phyloP scores from a whole-genome alignment of 495 filamentous ascomycete species.

The Cairneyella variabilis region DNA sequence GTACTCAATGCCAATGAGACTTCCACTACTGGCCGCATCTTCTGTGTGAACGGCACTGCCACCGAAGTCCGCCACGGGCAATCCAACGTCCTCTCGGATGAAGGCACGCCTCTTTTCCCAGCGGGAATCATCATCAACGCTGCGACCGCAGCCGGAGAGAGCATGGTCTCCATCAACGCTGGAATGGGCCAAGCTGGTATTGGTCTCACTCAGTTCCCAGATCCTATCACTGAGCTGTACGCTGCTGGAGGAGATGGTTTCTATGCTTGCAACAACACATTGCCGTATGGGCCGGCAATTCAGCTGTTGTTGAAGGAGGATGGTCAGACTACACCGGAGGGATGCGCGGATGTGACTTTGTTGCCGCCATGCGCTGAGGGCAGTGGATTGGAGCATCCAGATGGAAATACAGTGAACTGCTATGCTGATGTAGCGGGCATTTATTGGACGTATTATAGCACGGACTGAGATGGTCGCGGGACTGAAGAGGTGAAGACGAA shows the following conservation, averaged over 20 bases:
- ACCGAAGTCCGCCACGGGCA: constrained; percentile 12
- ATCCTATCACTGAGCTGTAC: constrained; percentile 14
- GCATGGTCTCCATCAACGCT: constrained; percentile 24
- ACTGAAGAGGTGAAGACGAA: not conserved
- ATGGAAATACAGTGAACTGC: constrained; percentile 23
- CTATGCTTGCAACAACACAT: constrained; percentile 26
- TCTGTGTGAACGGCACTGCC: constrained; percentile 35
- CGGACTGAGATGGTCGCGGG: not conserved
- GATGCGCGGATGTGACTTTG: constrained; percentile 25
- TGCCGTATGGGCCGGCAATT: constrained; percentile 23
- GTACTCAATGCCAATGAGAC: constrained; percentile 19
- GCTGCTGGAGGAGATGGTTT: constrained; percentile 23
- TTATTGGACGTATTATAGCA: constrained; percentile 21
- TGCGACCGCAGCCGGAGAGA: constrained; percentile 18
- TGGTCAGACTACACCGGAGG: constrained; percentile 13
- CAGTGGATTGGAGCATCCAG: constrained; percentile 26
- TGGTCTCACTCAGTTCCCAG: constrained; percentile 11
- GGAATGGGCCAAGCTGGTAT: constrained; percentile 24
- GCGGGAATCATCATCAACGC: constrained; percentile 24
- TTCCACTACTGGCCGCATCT: constrained; percentile 23
- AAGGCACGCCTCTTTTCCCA: constrained; percentile 29
- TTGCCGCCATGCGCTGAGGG: constrained; percentile 29
- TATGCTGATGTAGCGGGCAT: constrained; percentile 25
- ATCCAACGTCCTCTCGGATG: constrained; percentile 30
- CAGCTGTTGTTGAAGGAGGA: constrained; percentile 13